phyloP scores from a whole-genome alignment of 495 filamentous ascomycete species.

The Letharia lupina region DNA sequence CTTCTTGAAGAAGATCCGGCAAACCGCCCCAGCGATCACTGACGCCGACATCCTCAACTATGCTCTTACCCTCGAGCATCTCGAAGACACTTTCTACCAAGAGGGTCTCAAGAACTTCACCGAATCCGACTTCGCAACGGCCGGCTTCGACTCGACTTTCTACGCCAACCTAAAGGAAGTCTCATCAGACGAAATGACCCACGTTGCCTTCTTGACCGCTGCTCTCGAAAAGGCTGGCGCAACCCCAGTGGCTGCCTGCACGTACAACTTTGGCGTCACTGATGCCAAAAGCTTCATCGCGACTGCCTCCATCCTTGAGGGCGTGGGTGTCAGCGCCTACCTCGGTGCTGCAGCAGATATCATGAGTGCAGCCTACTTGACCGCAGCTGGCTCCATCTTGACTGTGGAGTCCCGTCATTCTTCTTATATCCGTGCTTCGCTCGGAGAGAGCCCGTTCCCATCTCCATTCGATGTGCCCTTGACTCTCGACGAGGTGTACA shows the following conservation, averaged over 20 bases:
- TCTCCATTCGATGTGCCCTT: conserved; percentile 52
- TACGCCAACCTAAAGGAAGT: conserved; percentile 42
- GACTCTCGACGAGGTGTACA: conserved; percentile 50
- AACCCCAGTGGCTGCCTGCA: conserved; percentile 44
- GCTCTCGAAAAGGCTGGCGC: conserved; percentile 43
- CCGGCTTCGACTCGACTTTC: conserved; percentile 43
- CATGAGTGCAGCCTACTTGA: conserved; percentile 43
- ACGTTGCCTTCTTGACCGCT: conserved; percentile 48
- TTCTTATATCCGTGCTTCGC: conserved; percentile 46
- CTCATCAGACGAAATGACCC: conserved; percentile 46
- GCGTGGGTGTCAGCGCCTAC: conserved; percentile 50
- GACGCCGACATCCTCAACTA: conserved; percentile 34
- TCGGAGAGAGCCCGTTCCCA: conserved; percentile 43
- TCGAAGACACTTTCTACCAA: conserved; percentile 43
- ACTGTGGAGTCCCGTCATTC: conserved; percentile 56
- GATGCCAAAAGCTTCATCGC: conserved; percentile 40
- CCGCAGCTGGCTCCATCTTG: conserved; percentile 54
- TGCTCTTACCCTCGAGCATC: conserved; percentile 36
- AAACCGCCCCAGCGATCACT: conserved; percentile 21
- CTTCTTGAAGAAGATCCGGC: conserved; percentile 22
- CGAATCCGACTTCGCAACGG: conserved; percentile 40
- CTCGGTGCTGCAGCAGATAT: conserved; percentile 54
- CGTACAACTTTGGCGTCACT: conserved; percentile 49
- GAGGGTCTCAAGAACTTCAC: conserved; percentile 50
- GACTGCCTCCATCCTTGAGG: conserved; percentile 48